Base-by-base conservation (phyloP, 306 rosid species). In the Benincasa hispida region DNA sequence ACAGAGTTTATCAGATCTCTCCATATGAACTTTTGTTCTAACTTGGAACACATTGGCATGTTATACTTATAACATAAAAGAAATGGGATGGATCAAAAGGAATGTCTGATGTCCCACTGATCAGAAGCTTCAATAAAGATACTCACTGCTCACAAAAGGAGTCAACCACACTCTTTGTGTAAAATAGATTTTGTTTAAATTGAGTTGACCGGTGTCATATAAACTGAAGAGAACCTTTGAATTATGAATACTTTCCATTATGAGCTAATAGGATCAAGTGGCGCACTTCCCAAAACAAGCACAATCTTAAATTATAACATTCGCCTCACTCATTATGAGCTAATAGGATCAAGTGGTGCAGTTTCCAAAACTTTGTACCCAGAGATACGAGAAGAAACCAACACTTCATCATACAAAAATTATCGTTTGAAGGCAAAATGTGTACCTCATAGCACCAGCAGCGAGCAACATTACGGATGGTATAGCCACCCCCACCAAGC, bases 361-460 rank as follows among this genome's bases (percentile, higher is more conserved):
- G 55, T 47, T 47, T 24, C 76, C 76, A 45, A 70, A 25, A 42
- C 10, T 47, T 42, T 1, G 10, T 25, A 45, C 8, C 25, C 11
- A 48, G 27, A 72, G 53, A 72, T 10, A 72, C 60, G 2, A 18
- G 58, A 45, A 69, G 21, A 14, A 72, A 72, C 5, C 4, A 30
- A 51, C 27, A 72, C 60, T 27, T 17, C 14, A 15, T 25, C 76
- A 30, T 1, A 72, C 76, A 47, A 72, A 18, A 50, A 72, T 50
- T 15, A 4, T 72, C 50, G 22, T 50, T 51, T 30, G 76, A 57
- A 70, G 72, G 37, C 68, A 76, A 58, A 21, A 72, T 32, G 35
- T 22, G 54, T 86, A 89, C 97, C 97, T 91, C 97, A 8, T 89
- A 91, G 85, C 97, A 91, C 97, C 95, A 91, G 80, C 97, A 91